phyloP scores from a whole-genome alignment of 352 stramenopile genomes.

The Phytophthora sansomeana region DNA sequence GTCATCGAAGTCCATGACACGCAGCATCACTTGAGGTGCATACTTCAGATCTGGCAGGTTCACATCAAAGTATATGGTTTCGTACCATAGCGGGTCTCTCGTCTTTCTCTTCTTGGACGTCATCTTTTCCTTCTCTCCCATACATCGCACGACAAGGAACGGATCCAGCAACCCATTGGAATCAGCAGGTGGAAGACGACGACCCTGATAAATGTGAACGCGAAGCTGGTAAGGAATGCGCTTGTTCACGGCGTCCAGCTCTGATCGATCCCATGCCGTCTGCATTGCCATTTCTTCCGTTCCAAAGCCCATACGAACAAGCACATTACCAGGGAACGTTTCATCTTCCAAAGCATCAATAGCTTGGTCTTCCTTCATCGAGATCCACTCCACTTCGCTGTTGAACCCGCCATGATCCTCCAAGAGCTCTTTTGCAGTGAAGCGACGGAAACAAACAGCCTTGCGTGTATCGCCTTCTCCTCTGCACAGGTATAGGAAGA shows the following conservation, averaged over 20 bases:
- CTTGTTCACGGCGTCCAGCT: slow-evolving; percentile 75
- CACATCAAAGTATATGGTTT: slow-evolving; percentile 89
- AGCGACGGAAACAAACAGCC: slow-evolving; percentile 83
- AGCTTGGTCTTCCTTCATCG: slow-evolving; percentile 82
- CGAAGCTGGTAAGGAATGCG: slow-evolving; percentile 85
- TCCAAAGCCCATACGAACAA: slow-evolving; percentile 82
- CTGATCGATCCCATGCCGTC: slow-evolving; percentile 58
- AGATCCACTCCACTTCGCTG: slow-evolving; percentile 70
- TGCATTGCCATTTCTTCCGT: slow-evolving; percentile 71
- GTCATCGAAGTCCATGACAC: slow-evolving; percentile 85
- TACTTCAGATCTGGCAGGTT: slow-evolving; percentile 83
- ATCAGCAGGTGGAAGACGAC: slow-evolving; percentile 79
- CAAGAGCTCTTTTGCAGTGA: slow-evolving; percentile 81
- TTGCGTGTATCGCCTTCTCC: slow-evolving; percentile 68
- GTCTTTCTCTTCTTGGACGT: slow-evolving; percentile 83
- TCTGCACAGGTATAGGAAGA: slow-evolving; percentile 90
- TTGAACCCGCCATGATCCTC: slow-evolving; percentile 62
- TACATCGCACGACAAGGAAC: slow-evolving; percentile 82
- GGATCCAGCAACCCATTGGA: slow-evolving; percentile 88
- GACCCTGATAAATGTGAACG: slow-evolving; percentile 88
- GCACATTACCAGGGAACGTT: slow-evolving; percentile 84
- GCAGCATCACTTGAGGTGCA: slow-evolving; percentile 79
- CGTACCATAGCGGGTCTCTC: slow-evolving; percentile 86
- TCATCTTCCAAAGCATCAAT: slow-evolving; percentile 83
- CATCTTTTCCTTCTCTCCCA: slow-evolving; percentile 80